Base-by-base conservation (phyloP, 2,329 filamentous ascomycete genomes). In the Dactylellina sp. region DNA sequence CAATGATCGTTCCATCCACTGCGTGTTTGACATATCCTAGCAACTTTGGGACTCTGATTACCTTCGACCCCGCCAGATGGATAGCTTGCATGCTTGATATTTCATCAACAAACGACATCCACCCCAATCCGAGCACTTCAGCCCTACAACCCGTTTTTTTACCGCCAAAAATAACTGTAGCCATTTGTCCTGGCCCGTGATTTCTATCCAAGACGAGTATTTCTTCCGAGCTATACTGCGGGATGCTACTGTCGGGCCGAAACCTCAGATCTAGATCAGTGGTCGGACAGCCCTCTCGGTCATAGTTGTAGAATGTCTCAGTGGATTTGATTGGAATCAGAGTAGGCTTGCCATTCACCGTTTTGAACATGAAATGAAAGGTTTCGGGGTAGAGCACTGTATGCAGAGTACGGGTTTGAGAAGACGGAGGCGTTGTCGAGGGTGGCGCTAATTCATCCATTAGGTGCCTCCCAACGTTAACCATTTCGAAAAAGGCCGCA, bases 11-110 rank as follows among this genome's bases (percentile, higher is more conserved):
- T 7, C 16, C 52, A 24, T 56, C 35, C 14, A 42, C 1, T 2
- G 52, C 35, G 16, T 56, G 32, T 40, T 39, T 56, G 24, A 56
- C 35, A 16, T 56, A 56, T 56, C 52, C 52, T 39, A 56, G 18
- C n/a, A 56, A 24, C 16, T 56, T 56, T n/a, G 52, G 52, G 24
- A 56, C 52, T 40, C 35, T 42, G 12, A 56, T 56, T 40, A 9
- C 39, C 1, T 11, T 24, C 2, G 9, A 25, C 1, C 18, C 18
- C 7, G 32, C 18, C 22, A 24, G 39, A 3, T 7, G 52, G n/a
- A 56, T 56, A 4, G 32, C 40, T 12, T 42, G 35, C 52, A 56
- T 16, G 24, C 35, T 56, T 24, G 52, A 56, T 24, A 56, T 25
- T 25, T 56, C 32, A 4, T 16, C 14, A 24, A 1, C 0, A 2